Evolutionary conservation across 2,329 filamentous ascomycete species (phyloP), one percentile per base, ranked within the genome.

Genomic region (Gnomoniopsis smithogilvyi): DNA sequence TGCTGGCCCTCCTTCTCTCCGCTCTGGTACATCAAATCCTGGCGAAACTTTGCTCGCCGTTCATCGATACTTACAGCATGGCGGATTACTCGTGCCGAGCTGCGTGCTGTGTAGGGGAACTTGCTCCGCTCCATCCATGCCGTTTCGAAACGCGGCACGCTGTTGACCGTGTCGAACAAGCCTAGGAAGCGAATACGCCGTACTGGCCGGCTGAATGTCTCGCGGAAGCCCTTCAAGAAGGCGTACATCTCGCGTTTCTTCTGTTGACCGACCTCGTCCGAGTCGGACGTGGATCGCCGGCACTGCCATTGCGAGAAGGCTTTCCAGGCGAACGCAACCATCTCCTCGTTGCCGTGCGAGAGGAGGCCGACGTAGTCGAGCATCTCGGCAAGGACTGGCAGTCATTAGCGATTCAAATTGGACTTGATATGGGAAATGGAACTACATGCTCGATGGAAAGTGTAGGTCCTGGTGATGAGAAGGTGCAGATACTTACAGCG

Each of bases 281-380:
- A 76, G 2, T 76, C 72, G 8, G 73, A 69, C 34, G 73, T 67
- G 0, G 77, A 74, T 11, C 79, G 74, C 8, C 87, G 82, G 47
- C 80, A 80, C 67, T 91, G 87, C 87, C 88, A 92, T 68, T 87
- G 85, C 8, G 87, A 82, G 67, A 92, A 92, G 0, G 88, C 87
- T 69, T 90, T 92, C 90, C 91, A 95, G 0, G 90, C 91, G 69
- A 96, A 96, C 3, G 82, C 80, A 54, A 91, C 86, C 86, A 95
- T 88, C 65, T 95, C 91, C 68, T 96, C 90, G 66, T 96, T 96
- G 12, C 91, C 91, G 54, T 90, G 87, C 14, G 87, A 88, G 15
- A 96, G 78, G 0, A 96, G 78, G 1, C 92, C 91, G 56, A 95
- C 86, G 65, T 90, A 87, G 67, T 95, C 90, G 7, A 95, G 80